phyloP scores from a whole-genome alignment of 2,329 filamentous ascomycete genomes.

The Claviceps cyperi region DNA sequence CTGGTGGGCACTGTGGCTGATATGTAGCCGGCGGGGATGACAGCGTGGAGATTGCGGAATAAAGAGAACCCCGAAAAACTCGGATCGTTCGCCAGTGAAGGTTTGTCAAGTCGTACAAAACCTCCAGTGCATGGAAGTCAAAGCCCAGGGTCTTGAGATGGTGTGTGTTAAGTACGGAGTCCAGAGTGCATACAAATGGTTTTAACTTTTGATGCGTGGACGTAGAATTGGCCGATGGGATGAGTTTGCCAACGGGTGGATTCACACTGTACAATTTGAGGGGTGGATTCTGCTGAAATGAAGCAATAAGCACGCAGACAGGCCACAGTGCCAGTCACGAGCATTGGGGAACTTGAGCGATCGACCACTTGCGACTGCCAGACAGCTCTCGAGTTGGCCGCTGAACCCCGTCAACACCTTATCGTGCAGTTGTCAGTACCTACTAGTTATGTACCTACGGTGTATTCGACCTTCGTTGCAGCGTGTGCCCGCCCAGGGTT shows the following conservation, averaged over 20 bases:
- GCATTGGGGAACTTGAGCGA: not conserved
- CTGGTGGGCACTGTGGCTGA: not conserved
- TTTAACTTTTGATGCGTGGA: no score
- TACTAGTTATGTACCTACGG: no score
- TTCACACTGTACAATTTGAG: not conserved
- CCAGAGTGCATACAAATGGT: no score
- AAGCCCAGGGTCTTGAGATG: no score
- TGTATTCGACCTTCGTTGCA: not conserved
- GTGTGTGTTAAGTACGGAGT: no score
- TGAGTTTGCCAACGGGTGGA: not conserved
- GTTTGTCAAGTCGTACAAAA: no score
- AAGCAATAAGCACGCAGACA: conserved; percentile 4
- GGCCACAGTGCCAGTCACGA: conserved; percentile 1
- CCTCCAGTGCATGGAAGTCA: no score
- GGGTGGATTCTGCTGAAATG: conserved; percentile 4
- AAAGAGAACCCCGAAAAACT: not conserved
- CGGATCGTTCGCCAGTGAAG: not conserved
- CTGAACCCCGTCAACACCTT: no score
- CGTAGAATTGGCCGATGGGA: no score
- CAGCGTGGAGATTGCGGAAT: not conserved
- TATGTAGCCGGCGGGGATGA: not conserved
- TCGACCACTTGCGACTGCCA: not conserved
- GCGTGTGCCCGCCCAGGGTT: not conserved
- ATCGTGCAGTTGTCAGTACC: no score
- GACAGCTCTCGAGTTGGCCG: not conserved